Conservation (phyloP, 257 asterid genomes). For the Nicotiana attenuata region DNA sequence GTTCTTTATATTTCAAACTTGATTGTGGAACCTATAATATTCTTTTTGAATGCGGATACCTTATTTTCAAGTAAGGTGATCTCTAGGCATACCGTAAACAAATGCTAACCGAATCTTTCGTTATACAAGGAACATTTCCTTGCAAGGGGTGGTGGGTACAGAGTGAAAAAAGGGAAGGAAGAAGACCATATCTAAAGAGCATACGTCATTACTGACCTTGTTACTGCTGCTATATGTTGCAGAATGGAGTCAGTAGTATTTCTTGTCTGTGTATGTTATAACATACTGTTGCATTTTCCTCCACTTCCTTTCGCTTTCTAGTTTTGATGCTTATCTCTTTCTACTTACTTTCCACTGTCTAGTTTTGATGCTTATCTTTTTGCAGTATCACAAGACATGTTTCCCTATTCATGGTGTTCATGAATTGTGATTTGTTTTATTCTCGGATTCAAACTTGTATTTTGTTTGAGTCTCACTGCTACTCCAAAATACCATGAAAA, state of each 20-base stretch:
- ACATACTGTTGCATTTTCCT: neutral
- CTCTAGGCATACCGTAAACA: neutral
- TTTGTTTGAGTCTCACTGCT: neutral
- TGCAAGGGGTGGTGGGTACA: neutral
- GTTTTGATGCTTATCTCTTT: neutral
- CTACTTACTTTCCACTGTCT: neutral
- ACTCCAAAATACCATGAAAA: constrained; percentile 1
- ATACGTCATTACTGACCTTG: neutral
- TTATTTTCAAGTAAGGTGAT: neutral
- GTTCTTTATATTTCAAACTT: neutral
- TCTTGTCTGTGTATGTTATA: neutral
- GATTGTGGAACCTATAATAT: neutral
- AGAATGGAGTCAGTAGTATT: neutral
- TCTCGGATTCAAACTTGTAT: neutral
- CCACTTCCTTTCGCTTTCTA: neutral
- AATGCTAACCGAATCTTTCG: neutral
- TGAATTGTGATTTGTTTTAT: neutral
- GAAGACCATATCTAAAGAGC: neutral
- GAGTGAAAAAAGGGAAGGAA: constrained; percentile 2
- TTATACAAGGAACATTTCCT: neutral
- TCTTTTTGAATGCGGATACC: neutral
- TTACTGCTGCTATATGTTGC: neutral
- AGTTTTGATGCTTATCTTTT: neutral
- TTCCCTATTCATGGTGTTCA: neutral
- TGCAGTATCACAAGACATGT: neutral